A percentile compares a stretch with the other conserved stretches of the same genome.
Evolutionary conservation across 2,329 filamentous ascomycete species (phyloP).

Genomic region (Fusarium sp.): DNA sequence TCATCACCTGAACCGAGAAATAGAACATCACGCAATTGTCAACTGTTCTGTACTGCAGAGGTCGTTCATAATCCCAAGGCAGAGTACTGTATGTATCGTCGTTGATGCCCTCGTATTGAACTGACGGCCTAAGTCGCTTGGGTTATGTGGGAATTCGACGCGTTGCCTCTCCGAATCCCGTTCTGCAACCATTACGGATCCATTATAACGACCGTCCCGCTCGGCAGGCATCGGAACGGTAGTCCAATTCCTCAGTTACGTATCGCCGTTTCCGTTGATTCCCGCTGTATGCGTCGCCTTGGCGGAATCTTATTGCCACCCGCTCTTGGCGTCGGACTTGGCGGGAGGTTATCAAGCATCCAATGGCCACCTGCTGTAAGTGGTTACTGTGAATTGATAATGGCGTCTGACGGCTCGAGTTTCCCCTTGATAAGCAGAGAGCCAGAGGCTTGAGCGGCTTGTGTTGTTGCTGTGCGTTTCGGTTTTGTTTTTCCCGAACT

Average conservation of each 20-base stretch:
- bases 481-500: background rate
- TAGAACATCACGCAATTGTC: too few relatives aligned
- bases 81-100: constrained; percentile 2
- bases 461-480: too few relatives aligned
- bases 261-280: constrained; percentile 31
- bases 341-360: constrained; percentile 25
- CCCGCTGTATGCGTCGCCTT: constrained; percentile 13
- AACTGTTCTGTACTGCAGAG: too few relatives aligned
- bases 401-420: constrained; percentile 17
- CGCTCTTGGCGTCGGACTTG: constrained; percentile 26
- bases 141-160: background rate
- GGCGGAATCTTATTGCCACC: constrained; percentile 30
- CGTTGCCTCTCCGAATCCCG: constrained; percentile 12
- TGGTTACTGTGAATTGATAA: constrained; percentile 20
- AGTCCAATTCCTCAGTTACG: constrained; percentile 2
- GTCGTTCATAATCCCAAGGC: constrained; percentile 8
- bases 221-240: constrained; percentile 31
- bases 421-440: constrained; percentile 1
- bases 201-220: constrained; percentile 3
- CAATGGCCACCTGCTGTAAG: constrained; percentile 13
- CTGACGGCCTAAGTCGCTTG: background rate
- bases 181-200: constrained; percentile 31
- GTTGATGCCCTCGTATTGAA: constrained; percentile 1
- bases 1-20: constrained; percentile 13
- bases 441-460: too few relatives aligned